Evolutionary conservation across 257 asterid genomes (phyloP), one percentile per base, ranked within the genome.

Genomic region (Gynochthodes officinalis): DNA sequence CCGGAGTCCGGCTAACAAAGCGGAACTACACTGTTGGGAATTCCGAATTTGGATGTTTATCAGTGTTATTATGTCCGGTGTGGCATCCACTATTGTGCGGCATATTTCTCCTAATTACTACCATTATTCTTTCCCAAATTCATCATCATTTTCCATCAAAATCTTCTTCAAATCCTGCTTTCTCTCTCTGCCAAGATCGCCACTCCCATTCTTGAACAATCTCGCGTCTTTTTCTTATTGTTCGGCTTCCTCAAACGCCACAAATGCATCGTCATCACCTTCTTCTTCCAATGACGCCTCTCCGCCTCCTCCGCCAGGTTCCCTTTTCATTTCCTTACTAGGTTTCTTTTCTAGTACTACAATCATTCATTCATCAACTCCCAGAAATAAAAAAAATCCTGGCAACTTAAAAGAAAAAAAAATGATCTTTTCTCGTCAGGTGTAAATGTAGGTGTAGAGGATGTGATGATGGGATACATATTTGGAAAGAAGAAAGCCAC

Each of bases 401-500:
- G 35, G 37, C 64, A 53, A 55, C 53, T 67, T 16, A 53, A 18
- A 15, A 61, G 23, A 30, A 37, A n/a, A 33, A 30, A 32, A 18
- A 28, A 35, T 37, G 70, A 4, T 59, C 15, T 12, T 48, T 15
- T 11, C 32, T 55, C 0, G 0, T 43, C 18, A 3, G 77, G 80
- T 43, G 39, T 43, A 15, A 32, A 0, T 28, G 72, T n/a, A 88
- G 96, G 92, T 62, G 62, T 84, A 60, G 97, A 93, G 69, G 89
- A 83, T 71, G 87, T 79, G 59, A 78, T 88, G 88, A 79, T 85
- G 69, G 97, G 91, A 64, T 93, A 89, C 79, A 48, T 91, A 19
- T 79, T 84, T 32, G 98, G 98, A 58, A 87, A 80, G 84, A 91
- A 76, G 79, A 93, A 87, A 81, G 90, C 95, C 35, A 93, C 98